These are phyloP conservation scores for Lactarius sp. DNA, from an alignment of 768 basidiomycete species.

Conservation along the genomic window DNA sequence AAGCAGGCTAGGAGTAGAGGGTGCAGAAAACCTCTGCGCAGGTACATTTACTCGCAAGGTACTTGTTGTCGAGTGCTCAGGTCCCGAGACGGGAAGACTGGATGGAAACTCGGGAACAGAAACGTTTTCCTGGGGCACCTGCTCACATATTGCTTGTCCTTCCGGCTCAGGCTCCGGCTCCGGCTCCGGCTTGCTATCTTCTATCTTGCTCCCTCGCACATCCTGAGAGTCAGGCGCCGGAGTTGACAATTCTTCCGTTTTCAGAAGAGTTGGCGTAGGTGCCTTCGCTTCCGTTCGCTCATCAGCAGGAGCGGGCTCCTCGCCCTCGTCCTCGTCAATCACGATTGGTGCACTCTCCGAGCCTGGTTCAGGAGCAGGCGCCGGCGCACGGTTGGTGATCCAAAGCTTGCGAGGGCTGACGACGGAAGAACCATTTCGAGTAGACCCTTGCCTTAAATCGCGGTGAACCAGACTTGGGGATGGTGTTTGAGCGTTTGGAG, in stretches of 20 bases:
- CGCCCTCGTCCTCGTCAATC: slow-evolving; percentile 15
- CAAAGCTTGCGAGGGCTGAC: slow-evolving; percentile 5
- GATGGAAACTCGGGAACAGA: background rate
- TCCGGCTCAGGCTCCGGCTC: background rate
- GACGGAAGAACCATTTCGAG: background rate
- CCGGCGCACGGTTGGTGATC: slow-evolving; percentile 12
- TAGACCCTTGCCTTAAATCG: slow-evolving; percentile 5
- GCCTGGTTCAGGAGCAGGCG: slow-evolving; percentile 11
- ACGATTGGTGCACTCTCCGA: slow-evolving; percentile 18
- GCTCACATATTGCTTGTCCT: background rate
- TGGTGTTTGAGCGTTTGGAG: background rate
- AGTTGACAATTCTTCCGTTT: background rate
- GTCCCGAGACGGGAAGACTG: background rate
- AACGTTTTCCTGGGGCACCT: background rate
- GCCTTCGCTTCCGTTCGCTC: background rate
- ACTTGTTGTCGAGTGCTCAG: no score
- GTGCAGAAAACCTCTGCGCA: background rate
- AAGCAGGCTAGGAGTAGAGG: background rate
- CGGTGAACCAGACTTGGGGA: slow-evolving; percentile 1
- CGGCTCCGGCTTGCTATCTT: background rate
- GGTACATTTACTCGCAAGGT: background rate
- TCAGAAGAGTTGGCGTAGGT: background rate
- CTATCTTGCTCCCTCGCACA: background rate
- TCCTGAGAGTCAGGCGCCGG: background rate
- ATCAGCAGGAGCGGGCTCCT: background rate